phyloP scores from a whole-genome alignment of 2,329 filamentous ascomycete genomes.

The Aspergillus pseudoterreus region DNA sequence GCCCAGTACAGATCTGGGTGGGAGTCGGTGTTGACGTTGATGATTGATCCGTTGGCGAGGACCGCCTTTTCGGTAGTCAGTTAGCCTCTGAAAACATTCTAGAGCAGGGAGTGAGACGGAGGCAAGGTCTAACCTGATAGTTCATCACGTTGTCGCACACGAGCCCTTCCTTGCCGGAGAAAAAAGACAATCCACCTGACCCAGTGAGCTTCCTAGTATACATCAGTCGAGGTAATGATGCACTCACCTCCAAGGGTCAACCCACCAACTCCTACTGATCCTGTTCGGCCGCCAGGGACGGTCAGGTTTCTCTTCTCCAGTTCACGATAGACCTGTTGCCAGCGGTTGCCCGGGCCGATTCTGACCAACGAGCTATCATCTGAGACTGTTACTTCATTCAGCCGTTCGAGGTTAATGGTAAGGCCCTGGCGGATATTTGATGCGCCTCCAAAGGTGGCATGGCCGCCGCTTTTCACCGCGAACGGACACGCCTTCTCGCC shows the following conservation, averaged over 20 bases:
- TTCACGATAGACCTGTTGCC: not conserved
- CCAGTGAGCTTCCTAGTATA: not conserved
- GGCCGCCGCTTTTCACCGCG: not conserved
- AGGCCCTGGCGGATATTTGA: not conserved
- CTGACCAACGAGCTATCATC: not conserved
- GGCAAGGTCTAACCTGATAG: not conserved
- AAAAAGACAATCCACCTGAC: not conserved
- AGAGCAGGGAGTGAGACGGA: not conserved
- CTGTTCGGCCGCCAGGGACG: not conserved
- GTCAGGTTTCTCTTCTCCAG: not conserved
- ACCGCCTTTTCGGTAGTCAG: not conserved
- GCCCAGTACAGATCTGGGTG: conserved; percentile 40
- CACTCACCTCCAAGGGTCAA: not conserved
- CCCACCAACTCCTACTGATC: not conserved
- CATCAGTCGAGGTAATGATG: not conserved
- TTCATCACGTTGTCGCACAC: not conserved
- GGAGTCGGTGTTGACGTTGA: conserved; percentile 27
- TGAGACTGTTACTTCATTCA: not conserved
- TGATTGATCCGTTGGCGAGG: conserved; percentile 15
- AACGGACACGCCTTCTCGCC: not conserved
- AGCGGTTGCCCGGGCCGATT: not conserved
- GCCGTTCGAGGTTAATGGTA: not conserved
- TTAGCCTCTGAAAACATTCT: not conserved
- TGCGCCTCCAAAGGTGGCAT: not conserved
- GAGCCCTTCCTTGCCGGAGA: not conserved